Percentiles rank a stretch among this genome's conserved stretches.
Evolutionary conservation across 257 asterid species (phyloP).

Genomic region (Nicotiana tomentosiformis): DNA sequence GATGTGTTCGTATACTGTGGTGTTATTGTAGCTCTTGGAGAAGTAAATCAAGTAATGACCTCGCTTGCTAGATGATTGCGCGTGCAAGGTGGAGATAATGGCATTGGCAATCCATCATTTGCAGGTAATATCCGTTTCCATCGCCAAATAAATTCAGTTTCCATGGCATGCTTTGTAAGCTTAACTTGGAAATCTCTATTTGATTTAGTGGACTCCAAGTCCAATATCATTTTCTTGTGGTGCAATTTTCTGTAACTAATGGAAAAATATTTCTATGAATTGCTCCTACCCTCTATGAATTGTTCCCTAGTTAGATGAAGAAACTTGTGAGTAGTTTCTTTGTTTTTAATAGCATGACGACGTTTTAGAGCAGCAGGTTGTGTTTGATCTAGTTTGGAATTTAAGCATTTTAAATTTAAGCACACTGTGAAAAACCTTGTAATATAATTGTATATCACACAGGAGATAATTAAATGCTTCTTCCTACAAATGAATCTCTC

Average conservation of each 20-base stretch:
- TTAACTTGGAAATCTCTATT: not conserved
- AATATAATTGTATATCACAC: not conserved
- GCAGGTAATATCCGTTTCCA: conserved; percentile 33
- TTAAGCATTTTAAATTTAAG: not conserved
- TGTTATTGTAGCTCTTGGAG: conserved; percentile 7
- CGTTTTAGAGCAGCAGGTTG: too few relatives aligned
- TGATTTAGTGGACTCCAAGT: not conserved
- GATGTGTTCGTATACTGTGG: conserved; percentile 5
- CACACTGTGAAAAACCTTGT: not conserved
- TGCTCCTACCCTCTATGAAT: not conserved
- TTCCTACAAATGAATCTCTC: not conserved
- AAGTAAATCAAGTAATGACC: conserved; percentile 8
- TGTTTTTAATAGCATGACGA: too few relatives aligned
- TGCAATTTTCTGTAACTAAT: not conserved
- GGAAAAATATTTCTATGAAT: not conserved
- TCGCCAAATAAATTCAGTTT: not conserved
- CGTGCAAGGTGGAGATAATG: conserved; percentile 39
- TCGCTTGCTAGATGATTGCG: conserved; percentile 22
- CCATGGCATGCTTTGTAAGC: not conserved
- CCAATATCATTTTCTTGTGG: not conserved
- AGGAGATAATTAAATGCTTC: not conserved
- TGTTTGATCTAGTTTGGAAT: not conserved
- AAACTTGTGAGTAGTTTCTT: not conserved
- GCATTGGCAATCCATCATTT: conserved; percentile 45
- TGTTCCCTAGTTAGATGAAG: not conserved